Evolutionary conservation across 2,329 filamentous ascomycete species (phyloP), one percentile per base, ranked within the genome.

Genomic region (Tympanopsis confertula): DNA sequence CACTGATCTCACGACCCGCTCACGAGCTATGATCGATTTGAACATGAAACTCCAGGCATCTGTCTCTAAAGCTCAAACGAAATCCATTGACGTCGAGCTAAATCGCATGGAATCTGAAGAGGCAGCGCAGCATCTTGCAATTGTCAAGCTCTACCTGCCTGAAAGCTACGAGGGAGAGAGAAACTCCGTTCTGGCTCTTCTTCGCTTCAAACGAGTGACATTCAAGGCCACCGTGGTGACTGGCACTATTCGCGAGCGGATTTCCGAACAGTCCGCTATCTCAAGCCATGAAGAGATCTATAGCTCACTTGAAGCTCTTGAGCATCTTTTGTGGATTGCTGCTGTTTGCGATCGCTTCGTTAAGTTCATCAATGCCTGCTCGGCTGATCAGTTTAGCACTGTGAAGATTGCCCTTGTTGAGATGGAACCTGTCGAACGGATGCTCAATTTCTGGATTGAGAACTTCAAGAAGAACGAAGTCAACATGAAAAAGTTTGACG

Each of bases 1-100:
- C 4, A 73, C 70, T 41, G 73, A 82, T 39, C 62, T 81, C 33
- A 71, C 68, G 15, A 69, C 63, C 35, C 70, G 73, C n/a, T 80
- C 76, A 35, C 67, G 75, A 46, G 74, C 77, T 19, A 77, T 82
- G 66, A 73, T 81, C 61, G 77, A 82, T 47, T 59, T 82, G 20
- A 82, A 82, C 45, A 61, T 76, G 55, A 75, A 77, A 47, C 59
- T 83, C 15, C 77, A 79, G 43, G 65, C 65, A 19, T 77, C 74
- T 12, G 74, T 74, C 10, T 62, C 75, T 2, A 79, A 78, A 51
- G 68, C 77, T 5, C 77, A 78, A 47, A 68, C 71, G 36, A 81
- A 78, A 50, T 71, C 73, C 1, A 77, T 82, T 39, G 75, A 80
- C 36, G 60, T 79, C 18, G 75, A 81, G 48, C 58, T 82, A 19